Base-by-base conservation (phyloP, 2,329 filamentous ascomycete species). In the Xylariaceae sp. region DNA sequence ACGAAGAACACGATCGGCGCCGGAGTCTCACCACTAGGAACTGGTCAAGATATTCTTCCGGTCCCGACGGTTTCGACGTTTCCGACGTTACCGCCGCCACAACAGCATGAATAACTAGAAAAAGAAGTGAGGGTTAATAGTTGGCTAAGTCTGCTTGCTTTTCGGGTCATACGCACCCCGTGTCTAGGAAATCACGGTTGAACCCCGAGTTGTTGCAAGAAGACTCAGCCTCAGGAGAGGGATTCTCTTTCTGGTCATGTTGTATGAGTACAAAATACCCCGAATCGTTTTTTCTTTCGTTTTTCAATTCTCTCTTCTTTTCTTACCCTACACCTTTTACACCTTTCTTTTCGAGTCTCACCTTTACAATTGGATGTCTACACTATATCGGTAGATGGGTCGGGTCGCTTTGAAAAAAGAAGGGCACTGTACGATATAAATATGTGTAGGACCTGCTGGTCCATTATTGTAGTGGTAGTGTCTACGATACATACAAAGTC, bases 1-100 rank as follows among this genome's bases (percentile, higher is more conserved):
- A 2, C 64, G 63, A 51, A 67, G 66, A 50, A 66, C 66, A 58
- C 48, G 55, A 11, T 69, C 68, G 11, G 65, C 63, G 55, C 67
- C 67, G 30, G 64, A 68, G 39, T 44, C 60, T 34, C 53, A 41
- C 58, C 65, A 57, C 45, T 67, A 67, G 64, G 58, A 53, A 13
- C 18, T 23, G 56, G 53, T 18, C 55, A 41, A 50, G 39, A 45
- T 17, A 7, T 49, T 50, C 51, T 9, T 44, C 53, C 17, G 41
- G 58, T 52, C 30, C 37, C 47, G 48, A 53, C 17, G 41, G 58
- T 52, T 18, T 37, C 47, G 48, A 53, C 52, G 56, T 9, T 53
- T 50, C 13, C 41, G 41, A n/a, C 41, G 8, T 49, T 34, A 39
- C 37, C 18, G 41, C 13, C 9, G 13, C n/a, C 15, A 35, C 17